Evolutionary conservation across 352 stramenopile genomes (phyloP).

Genomic region (Globisporangium cystogenes): DNA sequence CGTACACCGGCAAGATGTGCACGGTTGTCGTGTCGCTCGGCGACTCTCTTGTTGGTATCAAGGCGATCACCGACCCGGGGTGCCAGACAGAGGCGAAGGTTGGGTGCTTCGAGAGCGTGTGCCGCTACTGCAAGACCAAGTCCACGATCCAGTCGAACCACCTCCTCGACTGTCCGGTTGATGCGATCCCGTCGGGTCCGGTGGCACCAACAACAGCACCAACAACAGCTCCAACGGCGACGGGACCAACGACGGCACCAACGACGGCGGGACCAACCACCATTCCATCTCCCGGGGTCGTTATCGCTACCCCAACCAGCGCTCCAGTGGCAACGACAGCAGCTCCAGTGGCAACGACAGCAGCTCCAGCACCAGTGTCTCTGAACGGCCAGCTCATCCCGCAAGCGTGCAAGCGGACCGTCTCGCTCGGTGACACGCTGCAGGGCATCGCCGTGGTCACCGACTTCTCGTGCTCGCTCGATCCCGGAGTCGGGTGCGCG

Average conservation of each 20-base stretch:
- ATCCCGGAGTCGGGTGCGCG: constrained; percentile 1
- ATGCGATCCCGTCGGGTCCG: constrained; percentile 1
- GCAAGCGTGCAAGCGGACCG: not conserved
- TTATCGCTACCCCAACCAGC: not conserved
- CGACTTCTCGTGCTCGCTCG: constrained; percentile 2
- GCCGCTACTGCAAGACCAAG: constrained; percentile 13
- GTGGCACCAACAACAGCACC: not conserved
- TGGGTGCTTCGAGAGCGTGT: constrained; percentile 10
- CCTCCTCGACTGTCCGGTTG: constrained; percentile 6
- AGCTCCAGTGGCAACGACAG: not conserved
- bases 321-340: not conserved
- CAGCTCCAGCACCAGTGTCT: not conserved
- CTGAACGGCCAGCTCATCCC: constrained; percentile 1
- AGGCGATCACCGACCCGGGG: constrained; percentile 6
- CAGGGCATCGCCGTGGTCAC: constrained; percentile 8
- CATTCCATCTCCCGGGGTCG: not conserved
- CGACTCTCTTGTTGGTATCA: constrained; percentile 10
- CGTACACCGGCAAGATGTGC: constrained; percentile 4
- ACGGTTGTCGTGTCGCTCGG: not conserved
- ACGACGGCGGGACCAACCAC: not conserved
- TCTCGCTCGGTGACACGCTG: constrained; percentile 3
- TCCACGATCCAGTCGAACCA: constrained; percentile 4
- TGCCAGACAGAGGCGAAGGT: constrained; percentile 5
- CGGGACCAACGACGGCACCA: not conserved
- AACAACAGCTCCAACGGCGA: not conserved